Conservation (phyloP, 495 filamentous ascomycete genomes). For the Apiosordaria backusii region DNA sequence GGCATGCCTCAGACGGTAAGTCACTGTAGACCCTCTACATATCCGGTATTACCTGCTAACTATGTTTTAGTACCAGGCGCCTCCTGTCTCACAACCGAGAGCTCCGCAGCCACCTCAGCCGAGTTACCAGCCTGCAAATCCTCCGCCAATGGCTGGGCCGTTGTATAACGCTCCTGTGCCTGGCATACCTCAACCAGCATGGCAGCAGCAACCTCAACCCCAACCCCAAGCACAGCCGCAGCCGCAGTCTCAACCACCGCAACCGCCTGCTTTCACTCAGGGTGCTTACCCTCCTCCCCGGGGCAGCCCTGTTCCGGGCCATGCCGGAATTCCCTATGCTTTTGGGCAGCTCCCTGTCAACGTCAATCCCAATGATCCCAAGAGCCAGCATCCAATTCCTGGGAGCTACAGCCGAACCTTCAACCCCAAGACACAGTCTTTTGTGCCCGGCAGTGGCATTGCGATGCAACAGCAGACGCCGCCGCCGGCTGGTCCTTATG, state of each 20-base stretch:
- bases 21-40: neutral
- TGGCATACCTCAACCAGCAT: constrained; percentile 35
- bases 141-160: constrained; percentile 36
- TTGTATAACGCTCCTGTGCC: constrained; percentile 41
- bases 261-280: constrained; percentile 27
- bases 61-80: constrained; percentile 27
- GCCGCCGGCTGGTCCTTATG: constrained; percentile 25
- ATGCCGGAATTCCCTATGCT: constrained; percentile 56
- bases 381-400: constrained; percentile 71
- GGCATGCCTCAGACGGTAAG: constrained; percentile 37
- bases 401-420: constrained; percentile 81
- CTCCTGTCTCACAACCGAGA: constrained; percentile 25
- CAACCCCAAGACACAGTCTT: constrained; percentile 89
- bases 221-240: constrained; percentile 22
- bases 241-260: constrained; percentile 20
- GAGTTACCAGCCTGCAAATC: constrained; percentile 33
- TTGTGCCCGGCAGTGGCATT: constrained; percentile 63
- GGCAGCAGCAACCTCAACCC: constrained; percentile 27
- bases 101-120: constrained; percentile 30
- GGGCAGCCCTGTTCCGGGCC: constrained; percentile 33
- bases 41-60: constrained; percentile 15
- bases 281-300: constrained; percentile 25
- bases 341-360: constrained; percentile 75
- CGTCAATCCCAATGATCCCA: constrained; percentile 59
- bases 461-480: constrained; percentile 37